A percentile compares a stretch with the other conserved stretches of the same genome.
phyloP scores from a whole-genome alignment of 2,329 filamentous ascomycete genomes.

The Colletotrichum aenigma region DNA sequence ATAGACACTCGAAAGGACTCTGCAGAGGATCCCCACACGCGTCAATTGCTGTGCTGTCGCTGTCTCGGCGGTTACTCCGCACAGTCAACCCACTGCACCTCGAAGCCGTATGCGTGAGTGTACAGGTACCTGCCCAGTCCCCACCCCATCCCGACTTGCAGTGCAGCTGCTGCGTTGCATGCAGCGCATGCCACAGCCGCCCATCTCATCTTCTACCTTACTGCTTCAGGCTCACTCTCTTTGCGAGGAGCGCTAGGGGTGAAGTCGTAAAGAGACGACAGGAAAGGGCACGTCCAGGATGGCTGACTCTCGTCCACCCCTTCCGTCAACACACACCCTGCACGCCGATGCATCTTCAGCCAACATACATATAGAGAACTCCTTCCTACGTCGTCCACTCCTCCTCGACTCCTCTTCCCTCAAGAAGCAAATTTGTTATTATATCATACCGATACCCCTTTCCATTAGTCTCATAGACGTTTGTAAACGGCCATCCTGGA shows the following conservation, averaged over 20 bases:
- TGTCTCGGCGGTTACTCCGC: not conserved
- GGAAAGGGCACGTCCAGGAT: rapidly evolving
- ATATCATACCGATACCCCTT: not conserved
- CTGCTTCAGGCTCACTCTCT: too few species aligned
- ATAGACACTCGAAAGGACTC: not conserved
- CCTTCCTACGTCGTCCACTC: not conserved
- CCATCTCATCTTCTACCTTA: not conserved
- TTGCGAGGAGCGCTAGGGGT: not conserved
- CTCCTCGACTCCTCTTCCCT: not conserved
- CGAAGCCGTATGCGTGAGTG: not conserved
- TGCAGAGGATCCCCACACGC: not conserved
- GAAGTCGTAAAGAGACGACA: not conserved
- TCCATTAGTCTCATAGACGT: not conserved
- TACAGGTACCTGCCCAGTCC: not conserved
- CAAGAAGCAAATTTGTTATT: not conserved
- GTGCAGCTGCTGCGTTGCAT: not conserved
- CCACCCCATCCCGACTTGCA: not conserved
- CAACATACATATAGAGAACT: not conserved
- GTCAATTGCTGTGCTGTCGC: not conserved
- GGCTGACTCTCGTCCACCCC: not conserved
- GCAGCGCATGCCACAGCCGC: not conserved
- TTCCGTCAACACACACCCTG: not conserved
- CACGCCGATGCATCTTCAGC: not conserved
- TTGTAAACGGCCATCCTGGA: not conserved
- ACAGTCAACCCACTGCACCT: not conserved